Evolutionary conservation across 2,329 filamentous ascomycete genomes (phyloP).

Genomic region (Fusarium caatingaense): DNA sequence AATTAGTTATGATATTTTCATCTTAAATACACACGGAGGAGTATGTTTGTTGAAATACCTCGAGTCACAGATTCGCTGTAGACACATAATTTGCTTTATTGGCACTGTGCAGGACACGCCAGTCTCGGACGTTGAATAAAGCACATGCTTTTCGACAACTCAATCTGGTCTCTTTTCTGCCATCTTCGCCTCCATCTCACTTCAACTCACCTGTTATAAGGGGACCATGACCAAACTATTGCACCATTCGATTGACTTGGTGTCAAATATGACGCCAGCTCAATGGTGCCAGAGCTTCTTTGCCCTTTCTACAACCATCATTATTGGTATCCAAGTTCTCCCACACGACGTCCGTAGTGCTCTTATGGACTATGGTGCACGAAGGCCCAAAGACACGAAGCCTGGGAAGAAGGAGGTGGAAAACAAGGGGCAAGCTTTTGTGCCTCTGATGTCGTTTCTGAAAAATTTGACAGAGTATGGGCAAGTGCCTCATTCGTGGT

Average conservation of each 20-base stretch:
- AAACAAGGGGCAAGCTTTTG: conserved; percentile 1
- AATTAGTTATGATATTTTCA: background rate
- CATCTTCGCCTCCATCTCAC: background rate
- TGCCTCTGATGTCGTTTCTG: conserved; percentile 46
- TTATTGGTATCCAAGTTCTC: conserved; percentile 57
- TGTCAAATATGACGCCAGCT: conserved; percentile 41
- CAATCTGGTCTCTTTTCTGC: background rate
- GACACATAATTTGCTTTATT: background rate
- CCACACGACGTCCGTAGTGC: conserved; percentile 58
- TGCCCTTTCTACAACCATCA: conserved; percentile 53
- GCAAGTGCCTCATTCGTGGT: conserved; percentile 88
- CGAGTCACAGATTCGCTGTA: background rate
- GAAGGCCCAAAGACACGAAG: conserved; percentile 47
- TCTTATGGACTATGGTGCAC: conserved; percentile 64
- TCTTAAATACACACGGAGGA: background rate
- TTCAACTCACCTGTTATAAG: background rate
- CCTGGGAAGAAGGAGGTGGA: conserved; percentile 25
- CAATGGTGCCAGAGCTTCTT: conserved; percentile 61
- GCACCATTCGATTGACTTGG: conserved; percentile 1
- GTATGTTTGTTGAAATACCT: background rate
- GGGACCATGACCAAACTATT: conserved; percentile 13
- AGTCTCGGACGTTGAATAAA: background rate
- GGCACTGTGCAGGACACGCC: conserved; percentile 12
- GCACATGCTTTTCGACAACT: conserved; percentile 14
- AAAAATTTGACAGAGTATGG: conserved; percentile 49